phyloP scores from a whole-genome alignment of 2,329 filamentous ascomycete species.

The Alternaria sp. region DNA sequence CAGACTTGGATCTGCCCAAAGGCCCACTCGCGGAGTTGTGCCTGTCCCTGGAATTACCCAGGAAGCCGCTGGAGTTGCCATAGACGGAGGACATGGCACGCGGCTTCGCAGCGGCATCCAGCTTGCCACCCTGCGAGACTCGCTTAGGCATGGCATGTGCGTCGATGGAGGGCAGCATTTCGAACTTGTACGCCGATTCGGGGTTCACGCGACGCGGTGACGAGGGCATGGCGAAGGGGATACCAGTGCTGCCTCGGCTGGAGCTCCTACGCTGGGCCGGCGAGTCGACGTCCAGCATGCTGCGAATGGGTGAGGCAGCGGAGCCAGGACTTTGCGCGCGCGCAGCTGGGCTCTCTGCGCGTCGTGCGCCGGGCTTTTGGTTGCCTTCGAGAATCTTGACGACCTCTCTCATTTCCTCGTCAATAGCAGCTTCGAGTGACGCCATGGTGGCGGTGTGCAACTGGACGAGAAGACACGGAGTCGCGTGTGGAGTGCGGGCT shows the following conservation, averaged over 20 bases:
- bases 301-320: slow-evolving; percentile 62
- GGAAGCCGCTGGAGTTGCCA: slow-evolving; percentile 33
- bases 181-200: slow-evolving; percentile 53
- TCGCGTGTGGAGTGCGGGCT: slow-evolving; percentile 10
- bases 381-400: slow-evolving; percentile 69
- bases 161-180: slow-evolving; percentile 55
- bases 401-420: slow-evolving; percentile 78
- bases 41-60: slow-evolving; percentile 38
- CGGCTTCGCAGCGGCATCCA: slow-evolving; percentile 41
- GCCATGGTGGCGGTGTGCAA: slow-evolving; percentile 55
- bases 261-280: slow-evolving; percentile 39
- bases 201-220: slow-evolving; percentile 46
- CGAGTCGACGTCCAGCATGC: slow-evolving; percentile 49
- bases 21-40: slow-evolving; percentile 50
- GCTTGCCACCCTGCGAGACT: slow-evolving; percentile 52
- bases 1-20: slow-evolving; percentile 47
- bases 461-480: not conserved
- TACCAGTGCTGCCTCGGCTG: slow-evolving; percentile 41
- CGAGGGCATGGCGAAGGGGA: slow-evolving; percentile 37
- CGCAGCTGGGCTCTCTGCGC: slow-evolving; percentile 44
- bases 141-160: slow-evolving; percentile 51
- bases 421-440: slow-evolving; percentile 76
- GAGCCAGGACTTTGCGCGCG: slow-evolving; percentile 63
- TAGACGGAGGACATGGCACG: slow-evolving; percentile 56
- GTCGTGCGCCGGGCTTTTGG: slow-evolving; percentile 25